phyloP scores from a whole-genome alignment of 768 basidiomycete genomes.

The Termitomyces sp. region DNA sequence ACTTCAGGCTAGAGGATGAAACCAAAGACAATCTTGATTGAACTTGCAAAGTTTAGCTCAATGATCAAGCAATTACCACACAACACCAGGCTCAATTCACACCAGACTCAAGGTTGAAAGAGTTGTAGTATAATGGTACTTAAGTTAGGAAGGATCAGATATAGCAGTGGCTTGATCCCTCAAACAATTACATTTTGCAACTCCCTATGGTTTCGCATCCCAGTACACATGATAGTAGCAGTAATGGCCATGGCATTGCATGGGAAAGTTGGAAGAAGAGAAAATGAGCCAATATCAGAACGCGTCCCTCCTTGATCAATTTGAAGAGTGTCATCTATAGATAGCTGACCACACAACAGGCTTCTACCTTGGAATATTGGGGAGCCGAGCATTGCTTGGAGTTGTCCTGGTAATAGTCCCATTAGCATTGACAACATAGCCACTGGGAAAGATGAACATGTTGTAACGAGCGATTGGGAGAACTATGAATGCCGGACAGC shows the following conservation, averaged over 20 bases:
- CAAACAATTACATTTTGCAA: background rate
- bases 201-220: background rate
- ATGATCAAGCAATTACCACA: background rate
- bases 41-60: background rate
- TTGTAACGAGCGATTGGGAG: no score
- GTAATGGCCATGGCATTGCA: no score
- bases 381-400: background rate
- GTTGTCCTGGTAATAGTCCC: no score
- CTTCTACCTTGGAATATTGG: background rate
- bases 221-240: background rate
- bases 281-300: no score
- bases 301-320: background rate
- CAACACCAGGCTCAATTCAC: background rate
- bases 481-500: background rate
- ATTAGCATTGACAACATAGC: background rate
- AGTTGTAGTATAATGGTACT: background rate
- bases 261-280: no score
- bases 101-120: background rate
- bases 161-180: background rate
- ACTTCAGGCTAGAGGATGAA: background rate
- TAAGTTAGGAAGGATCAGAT: background rate
- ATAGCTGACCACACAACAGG: background rate
- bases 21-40: background rate
- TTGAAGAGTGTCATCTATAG: background rate
- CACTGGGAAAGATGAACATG: background rate